Percentiles rank a stretch among this genome's conserved stretches.
Conservation (phyloP, 129 eudicot genomes). For the Centella asiatica region DNA sequence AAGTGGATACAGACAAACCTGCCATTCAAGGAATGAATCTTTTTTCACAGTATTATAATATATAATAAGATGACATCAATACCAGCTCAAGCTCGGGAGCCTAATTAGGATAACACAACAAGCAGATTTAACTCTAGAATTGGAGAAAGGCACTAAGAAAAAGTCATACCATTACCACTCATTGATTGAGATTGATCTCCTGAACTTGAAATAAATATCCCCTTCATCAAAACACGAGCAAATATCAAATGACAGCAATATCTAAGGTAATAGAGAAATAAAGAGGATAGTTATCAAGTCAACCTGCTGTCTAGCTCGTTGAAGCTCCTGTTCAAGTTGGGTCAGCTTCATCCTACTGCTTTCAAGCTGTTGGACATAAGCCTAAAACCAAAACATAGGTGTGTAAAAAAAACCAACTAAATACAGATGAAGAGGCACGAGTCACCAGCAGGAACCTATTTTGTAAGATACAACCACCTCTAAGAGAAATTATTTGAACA, state of each 20-base stretch:
- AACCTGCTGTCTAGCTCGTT: constrained; percentile 98
- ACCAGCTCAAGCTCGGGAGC: no score
- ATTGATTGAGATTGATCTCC: constrained; percentile 80
- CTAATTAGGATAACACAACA: no score
- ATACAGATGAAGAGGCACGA: background rate
- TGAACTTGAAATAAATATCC: constrained; percentile 79
- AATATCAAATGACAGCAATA: constrained; percentile 10
- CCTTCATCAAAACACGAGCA: constrained; percentile 40
- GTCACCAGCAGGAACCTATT: background rate
- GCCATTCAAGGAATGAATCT: no score
- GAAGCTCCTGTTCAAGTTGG: constrained; percentile 97
- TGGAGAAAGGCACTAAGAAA: constrained; percentile 4
- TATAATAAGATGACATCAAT: no score
- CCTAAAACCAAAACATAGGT: constrained; percentile 30
- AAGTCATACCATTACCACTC: constrained; percentile 71
- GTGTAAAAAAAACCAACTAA: background rate
- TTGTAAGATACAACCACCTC: background rate
- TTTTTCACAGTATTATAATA: no score
- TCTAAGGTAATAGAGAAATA: background rate
- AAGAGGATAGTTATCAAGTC: constrained; percentile 1
- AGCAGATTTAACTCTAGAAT: background rate
- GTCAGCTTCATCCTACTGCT: constrained; percentile 94
- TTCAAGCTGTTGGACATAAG: constrained; percentile 93
- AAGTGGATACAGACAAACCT: no score
- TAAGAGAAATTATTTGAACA: background rate